phyloP scores from a whole-genome alignment of 192 early-diverging fungal genomes.

The Lobosporangium transversale region DNA sequence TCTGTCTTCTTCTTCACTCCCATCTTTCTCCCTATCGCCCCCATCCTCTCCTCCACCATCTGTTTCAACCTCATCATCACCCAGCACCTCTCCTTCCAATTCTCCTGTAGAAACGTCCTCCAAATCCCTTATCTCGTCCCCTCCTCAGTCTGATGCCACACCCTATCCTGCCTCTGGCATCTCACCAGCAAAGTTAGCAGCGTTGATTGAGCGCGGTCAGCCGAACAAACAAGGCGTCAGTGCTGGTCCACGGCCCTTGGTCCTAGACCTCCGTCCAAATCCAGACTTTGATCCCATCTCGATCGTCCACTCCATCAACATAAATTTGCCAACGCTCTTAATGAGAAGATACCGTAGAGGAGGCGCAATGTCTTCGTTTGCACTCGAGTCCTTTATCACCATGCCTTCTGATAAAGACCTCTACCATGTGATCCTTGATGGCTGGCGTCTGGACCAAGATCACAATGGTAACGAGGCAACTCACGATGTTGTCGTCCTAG shows the following conservation, averaged over 20 bases:
- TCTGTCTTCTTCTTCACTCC: conserved; percentile 17
- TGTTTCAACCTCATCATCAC: conserved; percentile 12
- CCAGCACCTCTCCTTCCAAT: conserved; percentile 35
- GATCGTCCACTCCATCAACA: conserved; percentile 58
- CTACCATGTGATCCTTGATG: conserved; percentile 45
- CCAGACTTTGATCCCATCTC: conserved; percentile 42
- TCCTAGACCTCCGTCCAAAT: conserved; percentile 33
- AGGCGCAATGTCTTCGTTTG: conserved; percentile 61
- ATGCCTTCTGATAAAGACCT: conserved; percentile 58
- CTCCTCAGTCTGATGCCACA: conserved; percentile 26
- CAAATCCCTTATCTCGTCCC: conserved; percentile 18
- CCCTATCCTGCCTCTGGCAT: conserved; percentile 35
- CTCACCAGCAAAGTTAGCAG: conserved; percentile 22
- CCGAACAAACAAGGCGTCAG: conserved; percentile 1
- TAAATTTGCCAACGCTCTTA: conserved; percentile 63
- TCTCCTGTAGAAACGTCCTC: conserved; percentile 37
- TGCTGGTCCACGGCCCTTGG: conserved; percentile 26
- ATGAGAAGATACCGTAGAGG: conserved; percentile 60
- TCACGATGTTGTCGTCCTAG: conserved; percentile 56
- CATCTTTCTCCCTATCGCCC: conserved; percentile 13
- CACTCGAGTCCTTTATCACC: conserved; percentile 62
- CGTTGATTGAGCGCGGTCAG: conserved; percentile 16
- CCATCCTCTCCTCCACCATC: conserved; percentile 16
- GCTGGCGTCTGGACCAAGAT: conserved; percentile 33
- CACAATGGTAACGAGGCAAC: conserved; percentile 3